Conservation (phyloP, 1,139 yeast genomes). For the Saccharomyces hybrid region DNA sequence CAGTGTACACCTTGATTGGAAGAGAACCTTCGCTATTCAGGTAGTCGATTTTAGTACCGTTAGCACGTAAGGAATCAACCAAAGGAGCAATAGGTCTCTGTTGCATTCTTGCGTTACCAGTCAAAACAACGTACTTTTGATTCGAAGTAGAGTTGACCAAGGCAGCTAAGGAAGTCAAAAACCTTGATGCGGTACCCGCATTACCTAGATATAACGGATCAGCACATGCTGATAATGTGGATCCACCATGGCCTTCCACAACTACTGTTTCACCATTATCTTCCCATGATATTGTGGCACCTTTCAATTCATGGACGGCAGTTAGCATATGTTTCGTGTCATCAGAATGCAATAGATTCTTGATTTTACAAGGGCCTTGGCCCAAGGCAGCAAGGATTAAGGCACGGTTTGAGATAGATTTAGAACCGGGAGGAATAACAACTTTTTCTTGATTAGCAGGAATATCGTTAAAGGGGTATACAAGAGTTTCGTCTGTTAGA, state of each 20-base stretch:
- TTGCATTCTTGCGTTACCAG: slow-evolving; percentile 96
- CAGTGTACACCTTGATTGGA: slow-evolving; percentile 69
- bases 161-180: slow-evolving; percentile 84
- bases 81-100: slow-evolving; percentile 96
- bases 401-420: slow-evolving; percentile 93
- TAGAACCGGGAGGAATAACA: slow-evolving; percentile 90
- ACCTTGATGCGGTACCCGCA: slow-evolving; percentile 97
- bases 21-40: slow-evolving; percentile 72
- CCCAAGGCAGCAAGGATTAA: slow-evolving; percentile 88
- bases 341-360: slow-evolving; percentile 84
- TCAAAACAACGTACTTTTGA: slow-evolving; percentile 50
- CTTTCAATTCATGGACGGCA: slow-evolving; percentile 72
- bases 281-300: slow-evolving; percentile 71
- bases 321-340: slow-evolving; percentile 93
- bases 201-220: slow-evolving; percentile 79
- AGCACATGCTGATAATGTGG: slow-evolving; percentile 48
- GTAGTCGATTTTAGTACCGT: slow-evolving; percentile 71
- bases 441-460: slow-evolving; percentile 38
- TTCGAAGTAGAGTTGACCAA: slow-evolving; percentile 49
- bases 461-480: slow-evolving; percentile 43
- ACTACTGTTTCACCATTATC: slow-evolving; percentile 86
- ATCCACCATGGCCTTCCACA: slow-evolving; percentile 81
- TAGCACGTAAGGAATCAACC: slow-evolving; percentile 77
- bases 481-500: slow-evolving; percentile 73
- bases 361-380: slow-evolving; percentile 71